Evolutionary conservation across 495 filamentous ascomycete species (phyloP).

Genomic region (Xanthoparmelia taractica): DNA sequence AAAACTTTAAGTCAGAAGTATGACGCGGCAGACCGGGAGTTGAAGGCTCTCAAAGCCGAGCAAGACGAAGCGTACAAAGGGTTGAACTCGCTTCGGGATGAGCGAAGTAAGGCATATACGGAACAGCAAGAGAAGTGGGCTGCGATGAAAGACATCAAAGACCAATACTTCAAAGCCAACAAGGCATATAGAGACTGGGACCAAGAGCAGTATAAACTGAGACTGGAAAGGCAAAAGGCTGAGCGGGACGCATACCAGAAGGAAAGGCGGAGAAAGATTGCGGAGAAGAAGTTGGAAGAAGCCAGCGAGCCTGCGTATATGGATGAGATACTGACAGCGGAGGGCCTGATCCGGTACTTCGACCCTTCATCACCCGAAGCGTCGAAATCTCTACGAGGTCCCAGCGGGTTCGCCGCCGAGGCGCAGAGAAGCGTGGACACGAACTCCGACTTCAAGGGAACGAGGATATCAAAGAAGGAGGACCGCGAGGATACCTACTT

Average conservation of each 20-base stretch:
- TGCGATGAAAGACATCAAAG: slow-evolving; percentile 74
- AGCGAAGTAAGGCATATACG: slow-evolving; percentile 69
- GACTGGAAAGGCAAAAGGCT: slow-evolving; percentile 68
- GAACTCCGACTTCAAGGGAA: slow-evolving; percentile 67
- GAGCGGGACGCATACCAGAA: slow-evolving; percentile 68
- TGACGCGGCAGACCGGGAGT: slow-evolving; percentile 69
- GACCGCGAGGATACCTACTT: slow-evolving; percentile 85
- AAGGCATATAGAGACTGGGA: slow-evolving; percentile 75
- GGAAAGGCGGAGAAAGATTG: slow-evolving; percentile 72
- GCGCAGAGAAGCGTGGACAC: slow-evolving; percentile 71
- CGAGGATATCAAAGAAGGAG: slow-evolving; percentile 67
- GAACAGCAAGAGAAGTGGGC: slow-evolving; percentile 79
- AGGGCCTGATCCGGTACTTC: slow-evolving; percentile 81
- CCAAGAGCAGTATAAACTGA: slow-evolving; percentile 61
- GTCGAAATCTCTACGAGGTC: slow-evolving; percentile 37
- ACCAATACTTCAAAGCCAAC: slow-evolving; percentile 69
- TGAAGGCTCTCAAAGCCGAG: slow-evolving; percentile 81
- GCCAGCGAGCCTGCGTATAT: slow-evolving; percentile 81
- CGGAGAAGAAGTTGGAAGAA: slow-evolving; percentile 78
- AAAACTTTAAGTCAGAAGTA: slow-evolving; percentile 81
- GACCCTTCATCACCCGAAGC: slow-evolving; percentile 69
- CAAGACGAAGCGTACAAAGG: slow-evolving; percentile 82
- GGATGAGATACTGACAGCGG: slow-evolving; percentile 81
- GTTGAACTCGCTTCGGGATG: slow-evolving; percentile 78
- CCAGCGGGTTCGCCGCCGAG: slow-evolving; percentile 65